phyloP scores from a whole-genome alignment of 148 eudicot genomes.

The Nepenthes gracilis region DNA sequence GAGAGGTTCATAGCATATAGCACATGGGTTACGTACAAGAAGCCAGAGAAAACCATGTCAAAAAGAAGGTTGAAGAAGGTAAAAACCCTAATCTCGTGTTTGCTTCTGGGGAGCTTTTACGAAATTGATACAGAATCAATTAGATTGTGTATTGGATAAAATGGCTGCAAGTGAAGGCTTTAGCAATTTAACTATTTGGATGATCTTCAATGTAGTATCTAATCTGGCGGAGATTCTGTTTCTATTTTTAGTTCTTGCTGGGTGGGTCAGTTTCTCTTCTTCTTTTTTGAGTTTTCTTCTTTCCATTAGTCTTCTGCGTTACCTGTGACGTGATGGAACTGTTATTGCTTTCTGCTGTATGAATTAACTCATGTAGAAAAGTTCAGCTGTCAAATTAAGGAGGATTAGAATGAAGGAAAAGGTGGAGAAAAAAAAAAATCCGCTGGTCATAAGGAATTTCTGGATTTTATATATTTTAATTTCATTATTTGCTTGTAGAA shows the following conservation, averaged over 20 bases:
- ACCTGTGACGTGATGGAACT: too few relatives aligned
- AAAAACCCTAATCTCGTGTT: background rate
- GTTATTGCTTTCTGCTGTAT: too few relatives aligned
- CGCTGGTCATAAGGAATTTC: background rate
- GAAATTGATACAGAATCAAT: background rate
- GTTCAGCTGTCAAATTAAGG: background rate
- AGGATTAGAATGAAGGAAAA: background rate
- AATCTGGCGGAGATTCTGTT: too few relatives aligned
- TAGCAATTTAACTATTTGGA: too few relatives aligned
- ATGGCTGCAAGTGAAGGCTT: background rate
- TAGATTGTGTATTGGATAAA: background rate
- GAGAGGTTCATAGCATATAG: background rate
- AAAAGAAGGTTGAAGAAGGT: constrained; percentile 99
- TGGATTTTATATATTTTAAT: background rate
- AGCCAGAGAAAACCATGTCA: constrained; percentile 94
- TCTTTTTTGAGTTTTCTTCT: too few relatives aligned
- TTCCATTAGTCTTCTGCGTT: too few relatives aligned
- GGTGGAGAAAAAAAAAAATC: background rate
- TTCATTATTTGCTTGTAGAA: too few relatives aligned
- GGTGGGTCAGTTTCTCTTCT: too few relatives aligned
- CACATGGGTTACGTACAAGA: constrained; percentile 64
- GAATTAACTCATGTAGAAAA: too few relatives aligned
- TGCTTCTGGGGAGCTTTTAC: background rate
- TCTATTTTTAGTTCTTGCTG: too few relatives aligned
- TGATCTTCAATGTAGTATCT: too few relatives aligned